A percentile compares a stretch with the other conserved stretches of the same genome.
Conservation (phyloP, 306 rosid genomes). For the Citrullus mucosospermus region DNA sequence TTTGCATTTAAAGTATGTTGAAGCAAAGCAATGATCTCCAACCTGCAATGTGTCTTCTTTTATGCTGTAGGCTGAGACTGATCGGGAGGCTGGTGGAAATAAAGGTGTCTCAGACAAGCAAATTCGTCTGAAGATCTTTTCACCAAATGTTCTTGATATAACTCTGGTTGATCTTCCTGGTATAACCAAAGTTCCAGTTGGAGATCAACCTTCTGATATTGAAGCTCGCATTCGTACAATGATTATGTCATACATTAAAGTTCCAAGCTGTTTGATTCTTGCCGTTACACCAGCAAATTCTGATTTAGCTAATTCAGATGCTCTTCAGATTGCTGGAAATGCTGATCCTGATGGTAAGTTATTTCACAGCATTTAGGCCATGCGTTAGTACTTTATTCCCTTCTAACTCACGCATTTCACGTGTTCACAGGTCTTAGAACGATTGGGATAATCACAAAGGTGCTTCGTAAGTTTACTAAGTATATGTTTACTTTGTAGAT, state of each 20-base stretch:
- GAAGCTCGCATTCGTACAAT: slow-evolving; percentile 94
- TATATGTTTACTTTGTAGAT: not conserved
- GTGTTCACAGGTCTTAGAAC: slow-evolving; percentile 75
- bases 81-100: slow-evolving; percentile 91
- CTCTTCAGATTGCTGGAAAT: slow-evolving; percentile 96
- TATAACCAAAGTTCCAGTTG: slow-evolving; percentile 95
- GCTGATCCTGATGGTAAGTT: slow-evolving; percentile 96
- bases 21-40: not conserved
- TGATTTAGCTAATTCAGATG: slow-evolving; percentile 97
- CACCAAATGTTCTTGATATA: slow-evolving; percentile 95
- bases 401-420: slow-evolving; percentile 6
- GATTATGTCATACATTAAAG: slow-evolving; percentile 94
- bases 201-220: slow-evolving; percentile 95
- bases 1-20: not conserved
- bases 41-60: not conserved
- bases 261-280: slow-evolving; percentile 73
- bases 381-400: not conserved
- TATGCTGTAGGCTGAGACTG: slow-evolving; percentile 71
- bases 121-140: slow-evolving; percentile 90
- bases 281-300: slow-evolving; percentile 99
- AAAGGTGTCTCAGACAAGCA: slow-evolving; percentile 98
- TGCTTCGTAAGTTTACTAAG: slow-evolving; percentile 12
- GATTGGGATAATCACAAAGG: slow-evolving; percentile 94
- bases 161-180: slow-evolving; percentile 98
- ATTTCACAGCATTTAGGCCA: slow-evolving; percentile 14